Base-by-base conservation (phyloP, 106 monocot genomes). In the Platanthera zijinensis region DNA sequence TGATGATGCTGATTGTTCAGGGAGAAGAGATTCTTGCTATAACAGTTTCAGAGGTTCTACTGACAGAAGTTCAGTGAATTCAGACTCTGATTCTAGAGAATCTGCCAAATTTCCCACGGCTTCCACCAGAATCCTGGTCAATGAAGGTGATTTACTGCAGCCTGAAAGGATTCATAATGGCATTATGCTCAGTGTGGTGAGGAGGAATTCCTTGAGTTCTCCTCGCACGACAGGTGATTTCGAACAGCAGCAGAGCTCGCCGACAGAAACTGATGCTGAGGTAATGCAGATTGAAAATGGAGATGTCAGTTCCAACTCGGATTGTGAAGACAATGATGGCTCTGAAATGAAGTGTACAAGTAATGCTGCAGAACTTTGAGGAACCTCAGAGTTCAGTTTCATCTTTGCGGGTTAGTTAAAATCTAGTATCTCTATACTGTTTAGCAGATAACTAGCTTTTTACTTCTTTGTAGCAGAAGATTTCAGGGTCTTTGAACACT, bases 91-190 rank as follows among this genome's bases (percentile, higher is more conserved):
- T 10, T 51, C 76, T 22, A 52, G 69, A 22, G 86, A 88, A 6
- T 25, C 12, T 61, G 13, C 48, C 22, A 74, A 63, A 78, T 10
- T 62, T 32, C 17, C 74, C 0, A 14, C 25, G 47, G 52, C 81
- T 51, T 72, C 79, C 4, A 81, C 78, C 13, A 91, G 94, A 67
- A 85, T 94, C 57, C 66, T 94, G 78, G 89, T 97, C 32, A 86
- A 87, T 22, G 87, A 97, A 32, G 93, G 89, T 12, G 96, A 97
- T 73, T 67, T 94, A 14, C 70, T 97, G 86, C 89, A 89, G 51
- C 91, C 94, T 10, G 96, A 91, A 76, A 87, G 86, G 78, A 86
- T 79, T 49, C 49, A 83, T n/a, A 87, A 86, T 73, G 91, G 96
- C 11, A 86, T 97, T 73, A 75, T 94, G 51, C 86, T 94, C 25